Percentiles rank a stretch among this genome's conserved stretches.
Evolutionary conservation across 352 stramenopile species (phyloP).

Genomic region (Pythium biforme): DNA sequence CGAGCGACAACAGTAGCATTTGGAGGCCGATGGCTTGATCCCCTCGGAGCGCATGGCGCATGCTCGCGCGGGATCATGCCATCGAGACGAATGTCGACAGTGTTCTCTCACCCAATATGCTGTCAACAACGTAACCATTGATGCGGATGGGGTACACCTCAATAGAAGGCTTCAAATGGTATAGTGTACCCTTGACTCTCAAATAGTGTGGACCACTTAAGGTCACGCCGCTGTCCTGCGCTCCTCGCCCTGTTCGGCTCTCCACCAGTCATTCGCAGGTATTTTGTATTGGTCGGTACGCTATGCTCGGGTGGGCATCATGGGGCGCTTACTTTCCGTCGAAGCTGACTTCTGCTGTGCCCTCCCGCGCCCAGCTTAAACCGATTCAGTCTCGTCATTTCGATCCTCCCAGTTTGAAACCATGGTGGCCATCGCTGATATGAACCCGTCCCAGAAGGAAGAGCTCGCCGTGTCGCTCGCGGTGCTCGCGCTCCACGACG

Average conservation of each 20-base stretch:
- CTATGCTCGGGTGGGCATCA: not conserved
- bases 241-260: conserved; percentile 26
- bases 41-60: not conserved
- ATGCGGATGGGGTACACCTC: not conserved
- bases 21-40: not conserved
- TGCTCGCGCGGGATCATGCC: conserved; percentile 9
- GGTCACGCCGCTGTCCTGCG: not conserved
- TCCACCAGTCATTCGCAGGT: conserved; percentile 76
- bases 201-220: conserved; percentile 29
- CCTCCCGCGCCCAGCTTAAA: conserved; percentile 64
- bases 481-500: conserved; percentile 77
- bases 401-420: conserved; percentile 54
- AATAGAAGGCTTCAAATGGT: conserved; percentile 6
- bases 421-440: conserved; percentile 78
- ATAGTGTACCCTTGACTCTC: not conserved
- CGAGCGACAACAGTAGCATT: not conserved
- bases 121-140: not conserved
- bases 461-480: conserved; percentile 84
- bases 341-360: conserved; percentile 74
- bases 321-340: conserved; percentile 28
- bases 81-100: not conserved
- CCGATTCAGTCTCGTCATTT: conserved; percentile 77
- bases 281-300: conserved; percentile 22
- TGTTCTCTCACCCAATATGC: not conserved
- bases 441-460: conserved; percentile 81